Conservation (phyloP, 169 alveolate genomes). For the Eimeria falciformis region DNA sequence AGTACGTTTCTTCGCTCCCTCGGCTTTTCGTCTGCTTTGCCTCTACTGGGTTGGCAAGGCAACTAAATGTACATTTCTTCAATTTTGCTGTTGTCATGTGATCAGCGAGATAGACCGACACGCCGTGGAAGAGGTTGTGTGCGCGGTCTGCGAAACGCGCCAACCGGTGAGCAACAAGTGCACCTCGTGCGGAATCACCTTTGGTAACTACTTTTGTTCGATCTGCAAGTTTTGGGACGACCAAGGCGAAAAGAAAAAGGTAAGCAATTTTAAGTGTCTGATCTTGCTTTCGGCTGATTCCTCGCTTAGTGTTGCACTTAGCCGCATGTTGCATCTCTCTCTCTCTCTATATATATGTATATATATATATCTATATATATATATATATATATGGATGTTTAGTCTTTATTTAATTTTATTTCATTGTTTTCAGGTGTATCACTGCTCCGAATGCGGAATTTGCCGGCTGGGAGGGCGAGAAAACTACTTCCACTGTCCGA, state of each 20-base stretch:
- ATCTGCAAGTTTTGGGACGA: slow-evolving; percentile 85
- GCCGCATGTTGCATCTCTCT: background rate
- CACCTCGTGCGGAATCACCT: slow-evolving; percentile 44
- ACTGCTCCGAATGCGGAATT: slow-evolving; percentile 89
- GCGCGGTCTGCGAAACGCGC: slow-evolving; percentile 76
- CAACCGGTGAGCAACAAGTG: slow-evolving; percentile 73
- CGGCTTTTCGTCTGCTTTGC: background rate
- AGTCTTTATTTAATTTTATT: no score
- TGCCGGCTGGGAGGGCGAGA: slow-evolving; percentile 89
- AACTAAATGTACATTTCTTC: background rate
- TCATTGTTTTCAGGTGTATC: slow-evolving; percentile 78
- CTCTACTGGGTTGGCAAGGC: background rate
- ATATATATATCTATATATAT: no score
- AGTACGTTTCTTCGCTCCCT: slow-evolving; percentile 16
- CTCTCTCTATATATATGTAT: no score
- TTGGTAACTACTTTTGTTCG: slow-evolving; percentile 78
- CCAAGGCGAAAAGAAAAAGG: slow-evolving; percentile 80
- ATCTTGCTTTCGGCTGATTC: background rate
- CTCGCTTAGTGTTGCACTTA: background rate
- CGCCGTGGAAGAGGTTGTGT: slow-evolving; percentile 77
- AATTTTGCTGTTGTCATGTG: background rate
- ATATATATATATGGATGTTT: no score
- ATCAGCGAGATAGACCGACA: slow-evolving; percentile 79
- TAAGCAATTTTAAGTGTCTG: background rate
- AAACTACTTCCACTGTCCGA: slow-evolving; percentile 86